phyloP scores from a whole-genome alignment of 345 rosid species.

The Gossypioides kirkii region DNA sequence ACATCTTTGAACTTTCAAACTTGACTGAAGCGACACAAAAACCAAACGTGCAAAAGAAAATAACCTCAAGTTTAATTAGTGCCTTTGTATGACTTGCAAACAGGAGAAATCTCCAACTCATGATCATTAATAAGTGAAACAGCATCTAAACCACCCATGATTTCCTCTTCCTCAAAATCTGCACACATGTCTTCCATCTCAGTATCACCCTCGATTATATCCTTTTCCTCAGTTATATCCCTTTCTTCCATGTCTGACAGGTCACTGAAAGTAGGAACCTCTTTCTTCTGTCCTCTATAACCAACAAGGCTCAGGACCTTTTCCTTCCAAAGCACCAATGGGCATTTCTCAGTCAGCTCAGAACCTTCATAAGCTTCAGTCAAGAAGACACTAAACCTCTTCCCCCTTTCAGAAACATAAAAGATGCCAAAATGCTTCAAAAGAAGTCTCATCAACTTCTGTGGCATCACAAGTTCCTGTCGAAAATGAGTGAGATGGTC shows the following conservation, averaged over 20 bases:
- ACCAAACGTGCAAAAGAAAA: not conserved
- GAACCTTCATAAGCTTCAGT: conserved; percentile 67
- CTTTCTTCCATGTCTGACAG: conserved; percentile 45
- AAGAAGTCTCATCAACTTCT: conserved; percentile 85
- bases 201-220: conserved; percentile 8
- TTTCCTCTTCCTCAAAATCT: conserved; percentile 30
- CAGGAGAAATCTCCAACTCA: conserved; percentile 47
- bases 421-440: conserved; percentile 82
- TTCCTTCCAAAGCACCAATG: conserved; percentile 68
- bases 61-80: conserved; percentile 15
- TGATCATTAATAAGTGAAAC: conserved; percentile 15
- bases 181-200: conserved; percentile 28
- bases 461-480: conserved; percentile 74
- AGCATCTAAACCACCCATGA: conserved; percentile 27
- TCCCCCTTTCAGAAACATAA: conserved; percentile 90
- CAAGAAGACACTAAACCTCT: conserved; percentile 79
- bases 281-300: conserved; percentile 59
- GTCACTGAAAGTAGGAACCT: conserved; percentile 44
- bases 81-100: conserved; percentile 21
- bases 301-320: conserved; percentile 48
- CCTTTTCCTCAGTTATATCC: conserved; percentile 17
- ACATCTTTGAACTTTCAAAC: not conserved
- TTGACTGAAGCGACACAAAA: not conserved
- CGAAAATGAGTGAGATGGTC: conserved; percentile 87
- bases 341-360: conserved; percentile 59